Conservation (phyloP, 2,329 filamentous ascomycete species). For the Dactylellina haptotyla region DNA sequence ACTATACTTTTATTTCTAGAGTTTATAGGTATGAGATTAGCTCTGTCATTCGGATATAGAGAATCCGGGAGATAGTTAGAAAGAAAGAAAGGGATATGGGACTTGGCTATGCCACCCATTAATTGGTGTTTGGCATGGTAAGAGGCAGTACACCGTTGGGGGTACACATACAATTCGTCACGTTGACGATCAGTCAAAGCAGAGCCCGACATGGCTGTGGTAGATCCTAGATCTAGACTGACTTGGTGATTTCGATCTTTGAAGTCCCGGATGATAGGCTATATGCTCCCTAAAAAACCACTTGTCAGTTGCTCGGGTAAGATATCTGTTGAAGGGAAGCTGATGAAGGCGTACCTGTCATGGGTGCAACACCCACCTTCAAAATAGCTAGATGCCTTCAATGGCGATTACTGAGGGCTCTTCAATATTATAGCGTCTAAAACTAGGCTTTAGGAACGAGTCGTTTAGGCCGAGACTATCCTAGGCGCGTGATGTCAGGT, state of each 20-base stretch:
- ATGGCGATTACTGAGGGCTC: neutral
- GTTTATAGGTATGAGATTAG: neutral
- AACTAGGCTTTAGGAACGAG: neutral
- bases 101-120: too few relatives aligned
- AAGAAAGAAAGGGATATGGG: neutral
- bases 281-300: too few relatives aligned
- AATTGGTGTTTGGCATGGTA: neutral
- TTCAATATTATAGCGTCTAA: neutral
- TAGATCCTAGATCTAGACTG: neutral
- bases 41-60: neutral
- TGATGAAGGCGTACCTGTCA: slow-evolving; percentile 1
- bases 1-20: slow-evolving; percentile 89
- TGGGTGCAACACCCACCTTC: neutral
- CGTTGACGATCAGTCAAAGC: slow-evolving; percentile 50
- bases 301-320: neutral
- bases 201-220: slow-evolving; percentile 38
- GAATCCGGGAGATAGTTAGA: neutral
- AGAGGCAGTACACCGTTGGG: neutral
- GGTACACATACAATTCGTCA: slow-evolving; percentile 47
- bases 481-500: neutral
- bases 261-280: neutral
- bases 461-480: neutral
- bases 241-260: neutral
- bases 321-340: neutral
- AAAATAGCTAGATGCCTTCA: neutral